Conservation (phyloP, 2,329 filamentous ascomycete genomes). For the Monosporascus sp. region DNA sequence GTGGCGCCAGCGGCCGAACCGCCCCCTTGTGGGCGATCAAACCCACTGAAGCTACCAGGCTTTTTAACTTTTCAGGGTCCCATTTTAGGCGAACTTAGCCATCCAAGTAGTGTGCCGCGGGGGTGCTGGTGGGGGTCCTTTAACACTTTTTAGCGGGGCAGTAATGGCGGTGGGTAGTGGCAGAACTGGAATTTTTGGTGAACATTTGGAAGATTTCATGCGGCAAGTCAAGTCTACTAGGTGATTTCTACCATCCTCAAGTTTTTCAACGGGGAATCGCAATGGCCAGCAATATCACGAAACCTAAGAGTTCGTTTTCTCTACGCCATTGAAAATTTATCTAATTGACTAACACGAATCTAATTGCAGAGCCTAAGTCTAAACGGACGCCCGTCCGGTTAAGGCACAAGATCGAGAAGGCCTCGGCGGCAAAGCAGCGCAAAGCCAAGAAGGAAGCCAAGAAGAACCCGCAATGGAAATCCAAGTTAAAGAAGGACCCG, state of each 20-base stretch:
- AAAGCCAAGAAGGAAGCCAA: slow-evolving; percentile 87
- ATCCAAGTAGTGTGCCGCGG: no score
- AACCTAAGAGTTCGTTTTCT: slow-evolving; percentile 25
- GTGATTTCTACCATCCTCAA: slow-evolving; percentile 4
- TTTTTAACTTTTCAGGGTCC: background rate
- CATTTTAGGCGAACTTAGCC: background rate
- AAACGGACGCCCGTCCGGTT: slow-evolving; percentile 88
- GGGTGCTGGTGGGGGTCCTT: no score
- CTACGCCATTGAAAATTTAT: background rate
- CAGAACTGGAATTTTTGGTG: slow-evolving; percentile 18
- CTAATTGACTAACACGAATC: slow-evolving; percentile 5
- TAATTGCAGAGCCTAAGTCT: slow-evolving; percentile 74
- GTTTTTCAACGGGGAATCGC: background rate
- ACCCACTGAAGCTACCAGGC: slow-evolving; percentile 4
- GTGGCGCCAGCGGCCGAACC: background rate
- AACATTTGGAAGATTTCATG: slow-evolving; percentile 19
- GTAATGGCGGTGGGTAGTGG: slow-evolving; percentile 18
- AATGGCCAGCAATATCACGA: slow-evolving; percentile 27
- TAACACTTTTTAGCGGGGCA: no score
- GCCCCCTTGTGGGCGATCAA: background rate
- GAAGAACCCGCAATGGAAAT: slow-evolving; percentile 96
- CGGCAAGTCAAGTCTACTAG: no score
- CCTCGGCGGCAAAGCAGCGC: slow-evolving; percentile 81
- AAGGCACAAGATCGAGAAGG: slow-evolving; percentile 94
- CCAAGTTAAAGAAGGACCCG: slow-evolving; percentile 93